Conservation (phyloP, 2,329 filamentous ascomycete genomes). For the Talaromyces sp. region DNA sequence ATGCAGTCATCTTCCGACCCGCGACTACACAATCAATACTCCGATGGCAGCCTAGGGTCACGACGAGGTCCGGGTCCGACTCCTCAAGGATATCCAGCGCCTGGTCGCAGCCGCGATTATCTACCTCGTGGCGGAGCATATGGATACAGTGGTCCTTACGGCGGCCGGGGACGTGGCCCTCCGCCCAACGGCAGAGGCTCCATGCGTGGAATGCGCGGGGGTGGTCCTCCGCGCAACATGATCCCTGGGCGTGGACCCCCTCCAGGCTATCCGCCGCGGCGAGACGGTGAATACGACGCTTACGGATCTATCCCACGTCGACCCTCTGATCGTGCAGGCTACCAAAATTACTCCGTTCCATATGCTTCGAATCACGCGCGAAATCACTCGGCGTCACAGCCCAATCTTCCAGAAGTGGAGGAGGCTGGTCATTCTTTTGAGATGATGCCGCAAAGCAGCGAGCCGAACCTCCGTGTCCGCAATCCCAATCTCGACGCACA, state of each 20-base stretch:
- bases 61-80: slow-evolving; percentile 29
- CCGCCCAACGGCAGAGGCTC: slow-evolving; percentile 40
- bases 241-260: slow-evolving; percentile 41
- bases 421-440: slow-evolving; percentile 64
- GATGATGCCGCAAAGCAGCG: slow-evolving; percentile 67
- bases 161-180: slow-evolving; percentile 31
- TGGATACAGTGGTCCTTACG: slow-evolving; percentile 17
- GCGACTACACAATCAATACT: slow-evolving; percentile 41
- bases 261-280: slow-evolving; percentile 46
- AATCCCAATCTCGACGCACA: neutral
- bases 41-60: slow-evolving; percentile 41
- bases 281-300: slow-evolving; percentile 28
- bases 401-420: slow-evolving; percentile 20
- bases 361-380: slow-evolving; percentile 17
- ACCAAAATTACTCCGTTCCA: slow-evolving; percentile 21
- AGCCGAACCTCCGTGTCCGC: slow-evolving; percentile 31
- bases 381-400: slow-evolving; percentile 26
- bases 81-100: slow-evolving; percentile 38
- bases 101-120: slow-evolving; percentile 47
- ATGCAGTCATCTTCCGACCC: slow-evolving; percentile 38
- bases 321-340: slow-evolving; percentile 16
- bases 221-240: slow-evolving; percentile 38
- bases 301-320: slow-evolving; percentile 27
- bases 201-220: slow-evolving; percentile 28
- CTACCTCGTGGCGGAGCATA: slow-evolving; percentile 35